These are phyloP conservation scores for Ambispora gerdemannii DNA, from an alignment of 192 early-diverging fungal species.

Conservation along the genomic window DNA sequence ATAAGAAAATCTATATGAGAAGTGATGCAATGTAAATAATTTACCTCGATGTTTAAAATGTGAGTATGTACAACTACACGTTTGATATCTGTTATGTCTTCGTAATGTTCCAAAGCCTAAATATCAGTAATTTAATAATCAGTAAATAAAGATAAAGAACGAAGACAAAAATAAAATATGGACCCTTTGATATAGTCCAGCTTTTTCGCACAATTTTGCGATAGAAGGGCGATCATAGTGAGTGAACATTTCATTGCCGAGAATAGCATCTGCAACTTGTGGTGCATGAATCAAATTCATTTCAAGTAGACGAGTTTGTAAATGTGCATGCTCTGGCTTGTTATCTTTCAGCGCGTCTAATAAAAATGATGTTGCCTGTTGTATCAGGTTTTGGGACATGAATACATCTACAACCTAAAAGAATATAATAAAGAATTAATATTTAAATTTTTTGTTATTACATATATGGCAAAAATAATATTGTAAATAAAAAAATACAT, in stretches of 20 bases:
- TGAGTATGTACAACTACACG: slow-evolving; percentile 89
- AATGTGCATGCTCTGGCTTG: slow-evolving; percentile 81
- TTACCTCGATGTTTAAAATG: slow-evolving; percentile 68
- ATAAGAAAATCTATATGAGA: no score
- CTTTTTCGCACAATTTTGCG: slow-evolving; percentile 94
- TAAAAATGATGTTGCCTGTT: slow-evolving; percentile 95
- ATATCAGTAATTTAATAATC: background rate
- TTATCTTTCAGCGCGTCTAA: slow-evolving; percentile 95
- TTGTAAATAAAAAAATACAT: slow-evolving; percentile 15
- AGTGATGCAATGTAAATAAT: no score
- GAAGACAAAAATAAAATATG: slow-evolving; percentile 9
- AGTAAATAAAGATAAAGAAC: background rate
- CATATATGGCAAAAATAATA: background rate
- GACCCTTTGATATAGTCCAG: slow-evolving; percentile 89
- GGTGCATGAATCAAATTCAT: slow-evolving; percentile 97
- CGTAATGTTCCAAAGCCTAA: slow-evolving; percentile 92
- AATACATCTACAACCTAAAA: slow-evolving; percentile 91
- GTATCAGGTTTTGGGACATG: slow-evolving; percentile 85
- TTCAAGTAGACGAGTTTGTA: slow-evolving; percentile 94
- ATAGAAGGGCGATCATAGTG: slow-evolving; percentile 93
- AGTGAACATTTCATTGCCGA: slow-evolving; percentile 93
- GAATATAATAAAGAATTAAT: background rate
- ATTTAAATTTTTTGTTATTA: background rate
- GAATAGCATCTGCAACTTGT: slow-evolving; percentile 97
- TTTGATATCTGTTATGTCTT: slow-evolving; percentile 95